Base-by-base conservation (phyloP, 1,139 yeast genomes). In the Yamadazyma kanchanaburiensis region DNA sequence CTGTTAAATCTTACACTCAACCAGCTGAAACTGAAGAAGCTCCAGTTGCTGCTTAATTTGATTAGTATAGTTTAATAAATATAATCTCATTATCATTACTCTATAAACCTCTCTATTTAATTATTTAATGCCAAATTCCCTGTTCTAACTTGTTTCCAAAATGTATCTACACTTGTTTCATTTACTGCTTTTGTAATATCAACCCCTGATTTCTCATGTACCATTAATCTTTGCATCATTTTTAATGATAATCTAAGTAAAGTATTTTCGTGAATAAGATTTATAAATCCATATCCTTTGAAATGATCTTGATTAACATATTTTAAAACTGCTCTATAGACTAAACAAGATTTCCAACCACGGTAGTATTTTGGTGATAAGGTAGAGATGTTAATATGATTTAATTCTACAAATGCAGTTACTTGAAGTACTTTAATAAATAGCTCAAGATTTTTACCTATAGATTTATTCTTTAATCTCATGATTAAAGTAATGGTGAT, bases 1-100 rank as follows among this genome's bases (percentile, higher is more conserved):
- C 77, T 52, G 96, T 85, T 62, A 79, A 75, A 65, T 77, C 77
- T 62, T 80, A 80, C 80, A 74, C 67, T 38, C 49, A 45, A 45
- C 48, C 49, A 38, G 49, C 48, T 34, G 61, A 50, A 40, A 59
- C 46, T 40, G 54, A 51, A 42, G 61, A 50, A 40, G 59, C 46
- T 40, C 53, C 51, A 42, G 43, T 29, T 25, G 45, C 59, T 45
- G 66, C 55, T 51, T 63, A 58, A 53, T 17, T 33, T 21, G 11
- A 8, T 21, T n/a, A 6, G 23, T 21, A 21, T 21, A 21, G 7
- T 21, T 7, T 21, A 8, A 7, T 21, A 8, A 7, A n/a, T 21
- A 21, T 12, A 9, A 8, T 10, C 15, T 11, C 12, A 14, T 24
- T n/a, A n/a, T n/a, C n/a, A n/a, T n/a, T n/a, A n/a, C n/a, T n/a